Percentiles rank a stretch among this genome's conserved stretches.
These are phyloP conservation scores for Tausonia pullulans DNA, from an alignment of 1,284 basidiomycete species.

Conservation along the genomic window DNA sequence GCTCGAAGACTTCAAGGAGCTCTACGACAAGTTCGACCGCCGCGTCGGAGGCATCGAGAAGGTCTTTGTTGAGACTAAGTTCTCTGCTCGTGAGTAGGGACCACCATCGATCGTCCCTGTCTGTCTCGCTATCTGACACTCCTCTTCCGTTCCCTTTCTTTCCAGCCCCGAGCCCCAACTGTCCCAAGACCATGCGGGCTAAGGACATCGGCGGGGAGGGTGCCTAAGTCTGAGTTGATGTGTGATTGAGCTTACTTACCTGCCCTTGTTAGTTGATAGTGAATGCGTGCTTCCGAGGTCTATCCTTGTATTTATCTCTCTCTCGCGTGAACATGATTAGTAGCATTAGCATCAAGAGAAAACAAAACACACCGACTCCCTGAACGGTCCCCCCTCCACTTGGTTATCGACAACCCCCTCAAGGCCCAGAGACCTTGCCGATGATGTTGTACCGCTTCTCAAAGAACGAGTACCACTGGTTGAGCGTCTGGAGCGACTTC, in stretches of 20 bases:
- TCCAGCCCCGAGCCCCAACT: slow-evolving; percentile 35
- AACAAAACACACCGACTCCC: too few relatives aligned
- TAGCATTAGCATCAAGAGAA: too few relatives aligned
- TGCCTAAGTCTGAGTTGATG: too few relatives aligned
- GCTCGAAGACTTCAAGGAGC: slow-evolving; percentile 44
- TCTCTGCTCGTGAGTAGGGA: slow-evolving; percentile 31
- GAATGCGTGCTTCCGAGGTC: too few relatives aligned
- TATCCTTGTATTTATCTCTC: too few relatives aligned
- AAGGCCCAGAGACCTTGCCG: slow-evolving; percentile 41
- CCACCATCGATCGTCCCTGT: background rate
- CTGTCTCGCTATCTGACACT: background rate
- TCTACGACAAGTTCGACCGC: slow-evolving; percentile 50
- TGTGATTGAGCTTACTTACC: too few relatives aligned
- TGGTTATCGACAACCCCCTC: too few relatives aligned
- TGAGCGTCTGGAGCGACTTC: slow-evolving; percentile 67
- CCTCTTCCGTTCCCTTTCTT: background rate
- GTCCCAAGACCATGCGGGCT: slow-evolving; percentile 40
- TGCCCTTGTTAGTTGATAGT: too few relatives aligned
- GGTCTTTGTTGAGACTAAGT: slow-evolving; percentile 50
- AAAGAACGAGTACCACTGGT: slow-evolving; percentile 83
- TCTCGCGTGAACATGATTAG: too few relatives aligned
- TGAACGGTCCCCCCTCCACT: too few relatives aligned
- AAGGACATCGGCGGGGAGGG: slow-evolving; percentile 36
- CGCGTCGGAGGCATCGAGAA: slow-evolving; percentile 51
- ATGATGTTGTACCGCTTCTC: slow-evolving; percentile 67